phyloP scores from a whole-genome alignment of 495 filamentous ascomycete species.

The Aspergillus asperescens region DNA sequence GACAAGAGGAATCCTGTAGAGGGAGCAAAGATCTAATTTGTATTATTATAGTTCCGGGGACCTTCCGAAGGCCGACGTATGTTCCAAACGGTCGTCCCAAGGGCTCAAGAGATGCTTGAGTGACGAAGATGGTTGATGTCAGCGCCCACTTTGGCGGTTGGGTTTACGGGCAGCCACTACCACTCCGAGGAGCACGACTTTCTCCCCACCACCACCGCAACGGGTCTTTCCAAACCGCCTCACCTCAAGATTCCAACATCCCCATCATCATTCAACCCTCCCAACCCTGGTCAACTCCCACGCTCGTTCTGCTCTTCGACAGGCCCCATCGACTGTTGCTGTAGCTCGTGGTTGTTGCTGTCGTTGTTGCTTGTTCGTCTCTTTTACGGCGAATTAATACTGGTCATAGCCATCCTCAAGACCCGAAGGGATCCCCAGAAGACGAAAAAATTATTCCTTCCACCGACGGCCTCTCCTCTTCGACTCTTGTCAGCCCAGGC shows the following conservation, averaged over 20 bases:
- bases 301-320: slow-evolving; percentile 14
- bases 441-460: slow-evolving; percentile 9
- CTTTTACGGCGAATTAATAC: slow-evolving; percentile 8
- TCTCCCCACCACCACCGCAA: slow-evolving; percentile 17
- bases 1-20: not conserved
- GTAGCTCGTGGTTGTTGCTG: slow-evolving; percentile 12
- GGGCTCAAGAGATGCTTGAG: not conserved
- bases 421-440: slow-evolving; percentile 2
- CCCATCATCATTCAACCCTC: slow-evolving; percentile 12
- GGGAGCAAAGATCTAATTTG: not conserved
- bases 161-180: slow-evolving; percentile 22
- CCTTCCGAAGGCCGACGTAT: not conserved
- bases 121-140: slow-evolving; percentile 21
- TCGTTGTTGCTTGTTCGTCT: slow-evolving; percentile 10
- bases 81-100: not conserved
- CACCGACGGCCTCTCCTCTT: slow-evolving; percentile 12
- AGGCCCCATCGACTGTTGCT: slow-evolving; percentile 12
- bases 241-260: slow-evolving; percentile 21
- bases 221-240: slow-evolving; percentile 22
- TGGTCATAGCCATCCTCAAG: slow-evolving; percentile 2
- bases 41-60: not conserved
- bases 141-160: slow-evolving; percentile 18
- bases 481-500: slow-evolving; percentile 17
- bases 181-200: slow-evolving; percentile 1
- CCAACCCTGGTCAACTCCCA: slow-evolving; percentile 13